A percentile compares a stretch with the other conserved stretches of the same genome.
These are phyloP conservation scores for Marasmius fiardii DNA, from an alignment of 1,284 basidiomycete genomes.

Conservation along the genomic window DNA sequence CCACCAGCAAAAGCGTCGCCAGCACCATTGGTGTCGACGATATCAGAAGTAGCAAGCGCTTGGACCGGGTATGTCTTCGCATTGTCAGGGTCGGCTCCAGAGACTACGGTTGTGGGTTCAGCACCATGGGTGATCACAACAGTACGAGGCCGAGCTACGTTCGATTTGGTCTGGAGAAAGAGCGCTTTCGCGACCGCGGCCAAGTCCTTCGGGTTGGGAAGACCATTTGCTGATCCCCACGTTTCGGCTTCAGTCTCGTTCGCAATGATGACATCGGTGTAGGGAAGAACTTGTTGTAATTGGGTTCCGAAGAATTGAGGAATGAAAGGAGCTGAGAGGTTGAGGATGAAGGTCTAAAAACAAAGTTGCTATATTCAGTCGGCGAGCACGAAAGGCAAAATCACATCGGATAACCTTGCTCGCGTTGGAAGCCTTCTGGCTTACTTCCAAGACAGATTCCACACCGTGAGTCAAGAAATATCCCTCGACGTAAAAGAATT, in stretches of 20 bases:
- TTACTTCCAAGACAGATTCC: constrained; percentile 72
- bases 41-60: constrained; percentile 62
- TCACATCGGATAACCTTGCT: constrained; percentile 65
- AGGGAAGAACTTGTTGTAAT: constrained; percentile 76
- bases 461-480: constrained; percentile 97
- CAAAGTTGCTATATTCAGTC: constrained; percentile 4
- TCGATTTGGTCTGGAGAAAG: constrained; percentile 67
- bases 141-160: constrained; percentile 70
- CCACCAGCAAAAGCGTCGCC: constrained; percentile 99
- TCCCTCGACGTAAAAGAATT: constrained; percentile 93
- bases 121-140: constrained; percentile 95
- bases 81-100: constrained; percentile 50
- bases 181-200: constrained; percentile 70
- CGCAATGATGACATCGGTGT: constrained; percentile 86
- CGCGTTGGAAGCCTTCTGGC: constrained; percentile 75
- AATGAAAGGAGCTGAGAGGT: constrained; percentile 98
- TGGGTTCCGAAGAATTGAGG: constrained; percentile 90
- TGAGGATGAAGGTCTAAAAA: constrained; percentile 78
- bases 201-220: constrained; percentile 60
- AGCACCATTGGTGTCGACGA: constrained; percentile 99
- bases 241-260: constrained; percentile 95
- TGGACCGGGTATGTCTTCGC: constrained; percentile 62
- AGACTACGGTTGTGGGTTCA: constrained; percentile 78
- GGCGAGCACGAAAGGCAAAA: constrained; percentile 5
- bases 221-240: constrained; percentile 72